A percentile compares a stretch with the other conserved stretches of the same genome.
phyloP scores from a whole-genome alignment of 192 early-diverging fungal genomes.

The Entomortierella beljakovae region DNA sequence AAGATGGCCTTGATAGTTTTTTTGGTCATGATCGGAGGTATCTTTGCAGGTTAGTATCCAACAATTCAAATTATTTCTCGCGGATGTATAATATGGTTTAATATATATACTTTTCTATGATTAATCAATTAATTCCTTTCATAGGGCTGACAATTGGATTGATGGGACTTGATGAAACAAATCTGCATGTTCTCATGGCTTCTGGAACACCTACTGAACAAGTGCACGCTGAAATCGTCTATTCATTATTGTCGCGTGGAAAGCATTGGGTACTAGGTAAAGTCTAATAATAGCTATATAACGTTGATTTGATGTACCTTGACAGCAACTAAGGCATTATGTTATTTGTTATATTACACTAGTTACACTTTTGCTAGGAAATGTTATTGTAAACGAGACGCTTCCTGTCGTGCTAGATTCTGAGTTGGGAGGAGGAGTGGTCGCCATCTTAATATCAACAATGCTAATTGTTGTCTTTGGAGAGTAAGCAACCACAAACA shows the following conservation, averaged over 20 bases:
- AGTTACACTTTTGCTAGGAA: conserved; percentile 92
- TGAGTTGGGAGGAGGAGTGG: conserved; percentile 80
- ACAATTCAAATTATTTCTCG: conserved; percentile 8
- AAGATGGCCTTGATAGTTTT: conserved; percentile 63
- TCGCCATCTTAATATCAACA: conserved; percentile 90
- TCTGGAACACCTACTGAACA: conserved; percentile 81
- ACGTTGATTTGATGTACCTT: background rate
- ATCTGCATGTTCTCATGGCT: conserved; percentile 84
- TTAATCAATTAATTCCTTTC: background rate
- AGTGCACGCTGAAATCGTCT: conserved; percentile 73
- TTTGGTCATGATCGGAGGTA: conserved; percentile 79
- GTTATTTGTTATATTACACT: background rate
- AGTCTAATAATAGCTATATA: background rate
- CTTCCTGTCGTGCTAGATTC: conserved; percentile 88
- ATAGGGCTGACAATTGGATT: conserved; percentile 72
- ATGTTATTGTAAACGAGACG: conserved; percentile 96
- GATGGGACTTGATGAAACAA: conserved; percentile 87
- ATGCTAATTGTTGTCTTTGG: conserved; percentile 95
- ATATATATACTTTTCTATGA: background rate
- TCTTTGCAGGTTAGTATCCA: conserved; percentile 71
- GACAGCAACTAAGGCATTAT: background rate
- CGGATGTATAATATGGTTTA: background rate
- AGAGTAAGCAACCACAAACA: conserved; percentile 64
- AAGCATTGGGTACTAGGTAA: conserved; percentile 86
- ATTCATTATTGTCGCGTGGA: conserved; percentile 58